These are phyloP conservation scores for Bauhinia variegata DNA, from an alignment of 306 rosid species.

Conservation along the genomic window DNA sequence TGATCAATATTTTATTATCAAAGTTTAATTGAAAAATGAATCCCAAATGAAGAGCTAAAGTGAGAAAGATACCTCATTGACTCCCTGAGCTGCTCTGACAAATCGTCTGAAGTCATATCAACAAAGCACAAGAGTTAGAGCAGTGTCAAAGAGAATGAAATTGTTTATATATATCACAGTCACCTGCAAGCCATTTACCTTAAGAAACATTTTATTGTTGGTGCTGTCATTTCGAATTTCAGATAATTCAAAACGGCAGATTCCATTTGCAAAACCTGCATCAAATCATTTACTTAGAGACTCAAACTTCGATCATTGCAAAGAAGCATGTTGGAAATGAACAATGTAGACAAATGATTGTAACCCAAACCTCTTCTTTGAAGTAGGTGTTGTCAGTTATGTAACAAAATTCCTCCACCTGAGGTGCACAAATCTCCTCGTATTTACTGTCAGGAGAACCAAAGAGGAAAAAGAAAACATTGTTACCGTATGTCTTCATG, in stretches of 20 bases:
- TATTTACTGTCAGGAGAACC: conserved; percentile 62
- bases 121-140: conserved; percentile 20
- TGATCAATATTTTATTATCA: no score
- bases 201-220: conserved; percentile 84
- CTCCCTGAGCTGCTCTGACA: conserved; percentile 87
- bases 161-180: no score
- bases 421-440: conserved; percentile 99
- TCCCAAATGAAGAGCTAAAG: no score
- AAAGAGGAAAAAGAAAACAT: neutral
- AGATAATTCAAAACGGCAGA: conserved; percentile 84
- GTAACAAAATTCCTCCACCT: conserved; percentile 95
- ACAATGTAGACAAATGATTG: no score
- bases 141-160: no score
- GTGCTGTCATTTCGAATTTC: conserved; percentile 97
- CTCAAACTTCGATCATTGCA: no score
- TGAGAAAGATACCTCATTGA: conserved; percentile 67
- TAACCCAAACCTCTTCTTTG: conserved; percentile 94
- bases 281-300: conserved; percentile 33
- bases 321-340: no score
- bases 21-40: no score
- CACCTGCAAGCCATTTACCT: conserved; percentile 47
- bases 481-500: conserved; percentile 7
- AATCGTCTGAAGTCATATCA: conserved; percentile 65
- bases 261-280: conserved; percentile 93
- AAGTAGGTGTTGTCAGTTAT: conserved; percentile 94